Base-by-base conservation (phyloP, 129 eudicot genomes). In the Artemisia annua region DNA sequence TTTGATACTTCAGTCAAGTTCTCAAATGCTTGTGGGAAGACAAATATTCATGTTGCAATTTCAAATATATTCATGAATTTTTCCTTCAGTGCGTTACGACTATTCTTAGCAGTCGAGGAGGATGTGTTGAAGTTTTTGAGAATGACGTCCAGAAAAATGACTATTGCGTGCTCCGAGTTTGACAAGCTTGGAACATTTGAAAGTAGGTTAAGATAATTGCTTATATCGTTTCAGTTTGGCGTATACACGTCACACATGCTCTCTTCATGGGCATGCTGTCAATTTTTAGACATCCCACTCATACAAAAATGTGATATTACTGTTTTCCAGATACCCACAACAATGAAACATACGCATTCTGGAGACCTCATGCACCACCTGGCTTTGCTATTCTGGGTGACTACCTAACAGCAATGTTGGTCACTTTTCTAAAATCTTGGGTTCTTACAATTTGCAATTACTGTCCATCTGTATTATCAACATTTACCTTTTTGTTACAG, bases 291-390 rank as follows among this genome's bases (percentile, higher is more conserved):
- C 62, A 39, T 17, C 54, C 32, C 15, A 48, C 50, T 69, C 44
- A 14, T 48, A 16, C 22, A 54, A 60, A 49, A 14, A 16, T 20
- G 48, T 65, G 71, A 71, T 39, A 13, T 16, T 70, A 62, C 32
- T 67, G 56, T 26, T 46, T 67, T 75, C 63, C 83, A 90, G 99
- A 72, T 76, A 84, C 91, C 62, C 63, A 46, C 55, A 80, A 54
- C 78, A 89, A 82, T 71, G 96, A 95, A 73, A 80, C 84, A 62
- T 88, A 81, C 70, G 90, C 94, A 72, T 95, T 95, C 71, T 95
- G 99, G 99, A 88, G 99, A 79, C 94, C 99, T 43, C 97, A 83
- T 70, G 95, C 97, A 20, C 99, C 99, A 59, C 90, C 97, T 69
- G 99, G 99, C 68, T 95, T 86, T 85, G 99, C 90, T 76, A 83